A percentile compares a stretch with the other conserved stretches of the same genome.
phyloP scores from a whole-genome alignment of 495 filamentous ascomycete species.

The Penicillium verhagenii region DNA sequence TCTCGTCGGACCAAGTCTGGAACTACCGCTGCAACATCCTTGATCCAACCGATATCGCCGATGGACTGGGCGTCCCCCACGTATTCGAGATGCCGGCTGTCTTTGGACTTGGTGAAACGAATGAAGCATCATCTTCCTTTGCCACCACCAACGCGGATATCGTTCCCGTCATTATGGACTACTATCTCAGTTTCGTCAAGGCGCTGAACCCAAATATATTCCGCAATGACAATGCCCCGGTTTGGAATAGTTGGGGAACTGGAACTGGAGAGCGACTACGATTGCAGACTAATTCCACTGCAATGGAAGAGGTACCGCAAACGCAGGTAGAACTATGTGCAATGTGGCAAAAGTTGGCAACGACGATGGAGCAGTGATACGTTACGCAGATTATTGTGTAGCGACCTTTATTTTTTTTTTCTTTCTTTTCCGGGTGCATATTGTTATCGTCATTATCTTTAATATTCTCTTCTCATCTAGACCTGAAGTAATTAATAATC shows the following conservation, averaged over 20 bases:
- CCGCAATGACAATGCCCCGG: conserved; percentile 31
- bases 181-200: conserved; percentile 64
- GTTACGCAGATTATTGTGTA: not conserved
- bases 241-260: conserved; percentile 42
- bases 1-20: conserved; percentile 39
- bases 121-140: conserved; percentile 17
- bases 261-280: conserved; percentile 32
- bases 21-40: conserved; percentile 65
- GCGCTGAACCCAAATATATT: conserved; percentile 58
- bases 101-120: conserved; percentile 40
- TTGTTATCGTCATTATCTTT: not conserved
- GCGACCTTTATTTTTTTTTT: too few species aligned
- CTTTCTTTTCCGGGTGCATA: not conserved
- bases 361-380: conserved; percentile 17
- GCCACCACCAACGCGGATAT: conserved; percentile 43
- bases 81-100: conserved; percentile 60
- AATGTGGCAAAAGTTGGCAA: conserved; percentile 35
- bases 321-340: conserved; percentile 44
- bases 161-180: conserved; percentile 56
- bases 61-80: conserved; percentile 64
- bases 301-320: conserved; percentile 51
- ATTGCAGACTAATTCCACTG: conserved; percentile 50
- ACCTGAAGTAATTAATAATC: not conserved
- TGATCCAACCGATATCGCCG: conserved; percentile 41
- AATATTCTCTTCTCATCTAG: not conserved